Evolutionary conservation across 78 protist genomes (phyloP).

Genomic region (Isochrysis galbana): DNA sequence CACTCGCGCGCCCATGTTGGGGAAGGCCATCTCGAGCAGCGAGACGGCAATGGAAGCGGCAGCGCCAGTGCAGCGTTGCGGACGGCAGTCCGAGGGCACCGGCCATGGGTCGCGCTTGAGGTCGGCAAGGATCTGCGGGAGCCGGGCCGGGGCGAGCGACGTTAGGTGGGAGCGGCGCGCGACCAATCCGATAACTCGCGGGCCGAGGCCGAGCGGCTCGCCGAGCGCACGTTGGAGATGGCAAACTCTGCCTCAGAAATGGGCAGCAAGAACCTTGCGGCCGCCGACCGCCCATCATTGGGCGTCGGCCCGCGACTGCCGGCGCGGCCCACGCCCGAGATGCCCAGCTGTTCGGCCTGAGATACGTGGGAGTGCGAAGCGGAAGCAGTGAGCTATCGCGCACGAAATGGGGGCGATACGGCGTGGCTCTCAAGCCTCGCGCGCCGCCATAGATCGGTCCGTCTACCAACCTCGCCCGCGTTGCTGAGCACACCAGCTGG

Average conservation of each 20-base stretch:
- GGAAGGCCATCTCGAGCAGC: constrained; percentile 53
- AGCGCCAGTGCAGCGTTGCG: constrained; percentile 84
- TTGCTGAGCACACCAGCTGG: too few species aligned
- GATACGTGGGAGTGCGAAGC: too few species aligned
- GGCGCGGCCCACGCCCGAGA: neutral
- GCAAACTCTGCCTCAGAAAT: constrained; percentile 80
- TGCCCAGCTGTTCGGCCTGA: neutral
- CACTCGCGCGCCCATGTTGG: constrained; percentile 38
- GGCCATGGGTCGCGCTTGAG: constrained; percentile 92
- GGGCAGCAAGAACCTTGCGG: constrained; percentile 76
- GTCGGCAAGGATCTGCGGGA: constrained; percentile 88
- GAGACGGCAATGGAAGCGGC: constrained; percentile 91
- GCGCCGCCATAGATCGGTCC: too few species aligned
- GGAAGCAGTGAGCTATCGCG: too few species aligned
- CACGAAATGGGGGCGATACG: too few species aligned
- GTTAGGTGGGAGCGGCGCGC: too few species aligned
- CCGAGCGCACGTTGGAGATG: constrained; percentile 79
- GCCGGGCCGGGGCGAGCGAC: too few species aligned
- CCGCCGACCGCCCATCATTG: neutral
- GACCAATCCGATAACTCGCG: too few species aligned
- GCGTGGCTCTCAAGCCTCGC: too few species aligned
- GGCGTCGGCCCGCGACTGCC: constrained; percentile 13
- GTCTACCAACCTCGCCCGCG: too few species aligned
- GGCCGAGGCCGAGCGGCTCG: too few species aligned
- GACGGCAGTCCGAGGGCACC: constrained; percentile 21